These are phyloP conservation scores for Cordyceps militaris DNA, from an alignment of 2,329 filamentous ascomycete genomes.

Conservation along the genomic window DNA sequence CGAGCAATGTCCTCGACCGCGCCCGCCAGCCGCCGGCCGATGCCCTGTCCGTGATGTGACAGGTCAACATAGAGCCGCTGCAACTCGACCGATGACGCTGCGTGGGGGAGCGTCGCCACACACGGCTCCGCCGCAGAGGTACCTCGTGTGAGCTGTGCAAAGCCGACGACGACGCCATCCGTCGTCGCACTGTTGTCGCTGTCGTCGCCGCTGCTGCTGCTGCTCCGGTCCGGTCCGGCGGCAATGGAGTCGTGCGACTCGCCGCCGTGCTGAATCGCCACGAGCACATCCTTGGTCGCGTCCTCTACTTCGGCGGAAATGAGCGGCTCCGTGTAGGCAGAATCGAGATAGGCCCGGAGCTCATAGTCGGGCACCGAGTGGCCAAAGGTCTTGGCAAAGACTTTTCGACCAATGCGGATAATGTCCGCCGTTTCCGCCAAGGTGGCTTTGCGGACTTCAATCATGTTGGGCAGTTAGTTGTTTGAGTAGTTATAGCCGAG, in stretches of 20 bases:
- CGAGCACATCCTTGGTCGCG: constrained; percentile 21
- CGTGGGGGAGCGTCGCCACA: constrained; percentile 22
- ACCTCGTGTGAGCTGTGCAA: constrained; percentile 32
- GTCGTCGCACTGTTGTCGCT: background rate
- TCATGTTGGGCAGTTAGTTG: background rate
- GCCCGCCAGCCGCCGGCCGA: constrained; percentile 28
- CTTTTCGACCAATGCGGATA: constrained; percentile 26
- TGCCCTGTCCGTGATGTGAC: constrained; percentile 29
- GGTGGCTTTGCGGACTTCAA: constrained; percentile 3
- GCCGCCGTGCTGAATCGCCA: constrained; percentile 17
- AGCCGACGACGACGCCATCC: constrained; percentile 27
- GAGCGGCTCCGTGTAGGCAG: constrained; percentile 31
- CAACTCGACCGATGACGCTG: constrained; percentile 27
- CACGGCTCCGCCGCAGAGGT: constrained; percentile 29
- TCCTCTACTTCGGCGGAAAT: constrained; percentile 20
- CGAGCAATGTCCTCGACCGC: constrained; percentile 27
- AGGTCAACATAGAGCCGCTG: constrained; percentile 36
- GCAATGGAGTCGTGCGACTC: background rate
- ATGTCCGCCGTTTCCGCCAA: constrained; percentile 25
- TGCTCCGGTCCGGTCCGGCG: background rate
- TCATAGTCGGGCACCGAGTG: constrained; percentile 33
- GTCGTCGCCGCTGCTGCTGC: background rate
- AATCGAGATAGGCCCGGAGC: constrained; percentile 30
- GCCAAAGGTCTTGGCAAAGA: constrained; percentile 35
- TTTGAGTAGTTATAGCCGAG: no score